Conservation (phyloP, 441 rosid species). For the Theobroma grandiflorum region DNA sequence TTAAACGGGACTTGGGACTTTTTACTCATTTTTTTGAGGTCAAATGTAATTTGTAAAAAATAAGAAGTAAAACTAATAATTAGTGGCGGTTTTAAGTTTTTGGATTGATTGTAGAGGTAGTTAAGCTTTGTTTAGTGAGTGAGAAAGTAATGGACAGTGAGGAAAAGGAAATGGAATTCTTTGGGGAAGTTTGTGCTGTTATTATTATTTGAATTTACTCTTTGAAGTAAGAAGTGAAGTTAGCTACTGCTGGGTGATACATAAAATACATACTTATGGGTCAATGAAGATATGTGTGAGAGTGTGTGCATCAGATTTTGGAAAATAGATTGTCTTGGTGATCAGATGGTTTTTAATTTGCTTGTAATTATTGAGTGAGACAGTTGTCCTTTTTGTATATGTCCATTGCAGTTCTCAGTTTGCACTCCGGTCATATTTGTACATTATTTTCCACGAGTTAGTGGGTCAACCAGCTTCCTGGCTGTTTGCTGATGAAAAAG, state of each 20-base stretch:
- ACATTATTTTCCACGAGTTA: conserved; percentile 78
- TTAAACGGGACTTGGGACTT: no score
- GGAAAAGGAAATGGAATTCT: not conserved
- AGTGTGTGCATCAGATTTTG: not conserved
- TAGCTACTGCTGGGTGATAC: not conserved
- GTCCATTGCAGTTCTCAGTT: conserved; percentile 76
- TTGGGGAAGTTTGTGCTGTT: not conserved
- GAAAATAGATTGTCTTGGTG: conserved; percentile 9
- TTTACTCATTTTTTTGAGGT: no score
- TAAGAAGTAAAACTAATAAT: not conserved
- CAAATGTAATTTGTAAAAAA: not conserved
- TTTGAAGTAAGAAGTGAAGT: conserved; percentile 8
- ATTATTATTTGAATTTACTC: not conserved
- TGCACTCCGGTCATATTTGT: conserved; percentile 90
- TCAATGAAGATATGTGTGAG: not conserved
- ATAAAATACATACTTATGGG: not conserved
- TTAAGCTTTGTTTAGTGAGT: not conserved
- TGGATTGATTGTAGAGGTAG: not conserved
- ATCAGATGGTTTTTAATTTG: not conserved
- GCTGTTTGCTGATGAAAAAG: conserved; percentile 85
- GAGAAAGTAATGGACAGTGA: conserved; percentile 14
- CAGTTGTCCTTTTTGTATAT: conserved; percentile 17
- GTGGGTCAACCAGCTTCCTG: conserved; percentile 87
- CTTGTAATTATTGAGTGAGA: conserved; percentile 5
- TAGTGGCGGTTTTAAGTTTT: not conserved